Base-by-base conservation (phyloP, 1,139 yeast species). In the Magnusiomyces suaveolens region DNA sequence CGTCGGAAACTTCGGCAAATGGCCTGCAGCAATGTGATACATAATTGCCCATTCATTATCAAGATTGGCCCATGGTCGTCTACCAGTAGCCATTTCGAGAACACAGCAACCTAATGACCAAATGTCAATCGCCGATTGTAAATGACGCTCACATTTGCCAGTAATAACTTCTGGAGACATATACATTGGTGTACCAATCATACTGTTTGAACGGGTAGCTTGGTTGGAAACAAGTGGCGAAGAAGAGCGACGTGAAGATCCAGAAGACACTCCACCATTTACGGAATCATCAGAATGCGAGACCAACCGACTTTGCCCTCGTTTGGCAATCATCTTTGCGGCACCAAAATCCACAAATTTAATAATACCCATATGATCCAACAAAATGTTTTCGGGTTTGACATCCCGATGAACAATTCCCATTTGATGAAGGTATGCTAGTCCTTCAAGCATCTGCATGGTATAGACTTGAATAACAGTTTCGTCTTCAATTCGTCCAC, bases 151-250 rank as follows among this genome's bases (percentile, higher is more conserved):
- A 26, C 51, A 48, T 2, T 82, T 75, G 1, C 97, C 97, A 1
- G 95, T 87, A 56, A 92, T 89, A 0, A 88, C 89, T 66, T 92
- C 98, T 0, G 98, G 98, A 0, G 97, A 87, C 98, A 92, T 92
- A 69, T 92, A 92, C 97, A 92, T 92, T 20, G 98, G 98, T 0
- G 98, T 92, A 52, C 98, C 98, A 0, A 95, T 87, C 83, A 90
- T 82, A 46, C 74, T 71, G 58, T 75, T 70, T 53, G 75, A 64
- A 58, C 73, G 63, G 56, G 77, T 21, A 14, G 50, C 10, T 3
- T 29, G 18, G n/a, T 23, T 24, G n/a, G 48, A 32, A n/a, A 24
- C 14, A 3, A n/a, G 3, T 10, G 38, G 6, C 6, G 32, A 24
- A 16, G 33, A 8, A 14, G 48, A 63, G 18, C 18, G 18, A 58